Evolutionary conservation across 768 basidiomycete genomes (phyloP).

Genomic region (Leccinum boreale): DNA sequence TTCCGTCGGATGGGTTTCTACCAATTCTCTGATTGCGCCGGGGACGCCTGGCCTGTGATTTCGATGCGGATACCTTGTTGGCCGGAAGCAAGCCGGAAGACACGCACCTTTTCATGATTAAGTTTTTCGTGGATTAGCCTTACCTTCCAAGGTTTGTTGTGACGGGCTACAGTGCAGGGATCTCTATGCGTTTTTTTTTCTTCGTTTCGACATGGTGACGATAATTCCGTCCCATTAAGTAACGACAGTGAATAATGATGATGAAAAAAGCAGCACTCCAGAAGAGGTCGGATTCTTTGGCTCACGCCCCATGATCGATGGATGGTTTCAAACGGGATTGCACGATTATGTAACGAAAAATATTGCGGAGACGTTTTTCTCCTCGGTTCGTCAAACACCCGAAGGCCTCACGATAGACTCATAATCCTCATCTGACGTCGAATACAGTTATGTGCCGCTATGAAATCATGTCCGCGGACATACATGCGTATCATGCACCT

Average conservation of each 20-base stretch:
- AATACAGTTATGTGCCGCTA: too few species aligned
- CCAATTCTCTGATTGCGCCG: neutral
- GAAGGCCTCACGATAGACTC: too few species aligned
- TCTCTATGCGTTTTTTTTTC: neutral
- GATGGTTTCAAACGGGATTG: neutral
- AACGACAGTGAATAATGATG: too few species aligned
- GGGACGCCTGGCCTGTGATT: neutral
- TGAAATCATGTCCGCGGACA: too few species aligned
- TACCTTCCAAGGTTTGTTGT: neutral
- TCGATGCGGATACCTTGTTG: neutral
- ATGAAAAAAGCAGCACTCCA: neutral
- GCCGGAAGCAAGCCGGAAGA: neutral
- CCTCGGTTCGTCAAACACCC: too few species aligned
- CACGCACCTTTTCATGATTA: neutral
- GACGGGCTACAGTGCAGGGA: neutral
- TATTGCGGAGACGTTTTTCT: too few species aligned
- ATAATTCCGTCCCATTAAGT: neutral
- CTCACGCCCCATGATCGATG: neutral
- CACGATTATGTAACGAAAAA: neutral
- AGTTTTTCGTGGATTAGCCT: neutral
- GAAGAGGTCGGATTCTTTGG: neutral
- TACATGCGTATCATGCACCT: too few species aligned
- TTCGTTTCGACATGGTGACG: neutral
- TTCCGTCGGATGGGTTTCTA: constrained; percentile 1
- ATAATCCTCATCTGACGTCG: too few species aligned